Percentiles rank a stretch among this genome's conserved stretches.
Evolutionary conservation across 805 yeast species (phyloP).

Genomic region (Barnettozyma californica): DNA sequence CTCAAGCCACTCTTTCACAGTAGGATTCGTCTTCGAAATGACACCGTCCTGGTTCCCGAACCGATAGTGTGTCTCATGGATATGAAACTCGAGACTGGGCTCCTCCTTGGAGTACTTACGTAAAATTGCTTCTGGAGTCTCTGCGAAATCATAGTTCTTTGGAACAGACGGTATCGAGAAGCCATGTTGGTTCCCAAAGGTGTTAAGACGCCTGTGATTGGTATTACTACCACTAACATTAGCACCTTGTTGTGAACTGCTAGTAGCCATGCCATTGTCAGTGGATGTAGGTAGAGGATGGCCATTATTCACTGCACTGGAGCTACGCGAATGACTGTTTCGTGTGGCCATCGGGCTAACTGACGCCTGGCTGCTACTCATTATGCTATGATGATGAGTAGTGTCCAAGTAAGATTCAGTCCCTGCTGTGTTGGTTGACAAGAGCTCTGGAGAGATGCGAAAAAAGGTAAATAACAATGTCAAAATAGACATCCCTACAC

Average conservation of each 20-base stretch:
- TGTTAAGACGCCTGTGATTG: slow-evolving; percentile 21
- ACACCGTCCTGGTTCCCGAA: slow-evolving; percentile 89
- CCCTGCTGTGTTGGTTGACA: too few species aligned
- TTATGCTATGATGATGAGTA: neutral
- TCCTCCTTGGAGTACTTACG: slow-evolving; percentile 72
- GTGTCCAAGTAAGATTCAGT: neutral
- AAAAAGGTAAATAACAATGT: neutral
- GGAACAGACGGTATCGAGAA: slow-evolving; percentile 26
- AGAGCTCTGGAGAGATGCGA: neutral
- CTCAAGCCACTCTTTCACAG: slow-evolving; percentile 73
- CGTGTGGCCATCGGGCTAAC: slow-evolving; percentile 1
- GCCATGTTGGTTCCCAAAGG: slow-evolving; percentile 26
- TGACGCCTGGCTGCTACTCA: slow-evolving; percentile 3
- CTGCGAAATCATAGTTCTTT: slow-evolving; percentile 53
- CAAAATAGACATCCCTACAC: neutral
- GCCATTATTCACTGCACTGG: neutral
- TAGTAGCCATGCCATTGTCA: neutral
- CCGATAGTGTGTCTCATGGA: slow-evolving; percentile 85
- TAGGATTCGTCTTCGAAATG: slow-evolving; percentile 73
- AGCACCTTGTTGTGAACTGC: neutral
- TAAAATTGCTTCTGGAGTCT: slow-evolving; percentile 66
- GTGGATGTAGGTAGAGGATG: neutral
- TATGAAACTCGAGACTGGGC: slow-evolving; percentile 83
- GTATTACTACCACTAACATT: slow-evolving; percentile 1
- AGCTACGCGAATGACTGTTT: neutral